phyloP scores from a whole-genome alignment of 768 basidiomycete species.

The Pilatotrama ljubarskyi region DNA sequence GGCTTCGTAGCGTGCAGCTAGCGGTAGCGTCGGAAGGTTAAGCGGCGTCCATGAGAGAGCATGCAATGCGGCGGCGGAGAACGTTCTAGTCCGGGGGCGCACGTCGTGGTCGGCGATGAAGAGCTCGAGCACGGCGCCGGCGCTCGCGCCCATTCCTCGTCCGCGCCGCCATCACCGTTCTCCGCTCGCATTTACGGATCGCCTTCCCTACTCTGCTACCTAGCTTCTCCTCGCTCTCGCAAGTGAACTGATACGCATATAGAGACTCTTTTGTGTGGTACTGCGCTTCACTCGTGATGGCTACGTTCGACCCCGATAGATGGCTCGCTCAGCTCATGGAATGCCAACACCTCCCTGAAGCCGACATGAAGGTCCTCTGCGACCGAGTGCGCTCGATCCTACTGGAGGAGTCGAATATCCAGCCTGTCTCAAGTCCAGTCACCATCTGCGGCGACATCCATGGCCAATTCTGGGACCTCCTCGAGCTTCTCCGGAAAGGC shows the following conservation, averaged over 20 bases:
- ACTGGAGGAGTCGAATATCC: constrained; percentile 97
- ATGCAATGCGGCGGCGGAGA: not conserved
- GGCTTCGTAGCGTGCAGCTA: not conserved
- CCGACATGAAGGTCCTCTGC: constrained; percentile 92
- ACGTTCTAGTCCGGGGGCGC: constrained; percentile 4
- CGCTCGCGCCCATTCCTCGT: not conserved
- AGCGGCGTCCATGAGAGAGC: not conserved
- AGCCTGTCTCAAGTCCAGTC: constrained; percentile 92
- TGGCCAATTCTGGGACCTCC: constrained; percentile 96
- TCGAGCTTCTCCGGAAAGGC: constrained; percentile 85
- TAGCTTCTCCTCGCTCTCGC: not conserved
- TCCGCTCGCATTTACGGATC: not conserved
- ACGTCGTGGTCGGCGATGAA: constrained; percentile 1
- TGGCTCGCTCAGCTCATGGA: constrained; percentile 89
- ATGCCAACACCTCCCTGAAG: constrained; percentile 87
- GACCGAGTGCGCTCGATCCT: constrained; percentile 84
- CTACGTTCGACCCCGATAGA: constrained; percentile 56
- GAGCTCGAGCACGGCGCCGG: not conserved
- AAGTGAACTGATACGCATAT: not conserved
- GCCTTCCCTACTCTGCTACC: not conserved
- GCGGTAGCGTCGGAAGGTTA: too few species aligned
- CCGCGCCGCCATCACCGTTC: not conserved
- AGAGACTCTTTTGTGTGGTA: not conserved
- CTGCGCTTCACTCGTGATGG: constrained; percentile 22
- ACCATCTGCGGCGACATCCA: constrained; percentile 97